Base-by-base conservation (phyloP, 352 stramenopile genomes). In the Phytopythium montanum region DNA sequence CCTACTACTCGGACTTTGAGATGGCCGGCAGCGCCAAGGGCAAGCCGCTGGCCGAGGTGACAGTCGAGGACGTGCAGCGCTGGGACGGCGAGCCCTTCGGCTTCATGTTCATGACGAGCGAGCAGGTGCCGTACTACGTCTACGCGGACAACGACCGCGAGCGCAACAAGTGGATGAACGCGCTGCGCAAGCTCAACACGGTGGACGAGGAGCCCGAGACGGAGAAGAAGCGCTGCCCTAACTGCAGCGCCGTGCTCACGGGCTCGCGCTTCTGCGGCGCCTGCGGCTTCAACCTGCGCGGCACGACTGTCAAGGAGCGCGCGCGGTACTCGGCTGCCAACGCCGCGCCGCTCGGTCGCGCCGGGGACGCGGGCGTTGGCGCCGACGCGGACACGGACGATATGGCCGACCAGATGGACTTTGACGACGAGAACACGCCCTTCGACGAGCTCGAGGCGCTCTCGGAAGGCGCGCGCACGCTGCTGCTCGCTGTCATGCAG, bases 41-140 rank as follows among this genome's bases (percentile, higher is more conserved):
- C 4, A 96, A 91, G 55, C 49, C 87, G 5, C 67, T 96, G 3
- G 85, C 82, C 18, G 87, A 95, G 64, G 85, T 95, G 1, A 61
- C 81, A 18, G 83, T 96, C 25, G 84, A 94, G 62, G 87, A 96
- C 50, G 85, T 95, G 25, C 79, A 91, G 48, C 81, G 76, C 31
- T 96, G 85, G 85, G 87, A 95, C 62, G 85, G 87, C 9, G 85
- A 94, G 52, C 76, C 82, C 4, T 93, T 92, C 57, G 85, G 85
- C 3, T 96, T 96, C 62, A 95, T 94, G 85, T 96, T 96, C 65
- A 90, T 92, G 74, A 96, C 87, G 19, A 89, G 66, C 36, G 87
- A 96, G 44, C 84, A 93, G 57, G 81, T 95, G n/a, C 87, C 87
- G 34, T 96, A 95, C 68, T 96, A 95, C 59, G 87, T 96, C 36